These are phyloP conservation scores for Halophytophthora batemanensis DNA, from an alignment of 352 stramenopile genomes.

Conservation along the genomic window DNA sequence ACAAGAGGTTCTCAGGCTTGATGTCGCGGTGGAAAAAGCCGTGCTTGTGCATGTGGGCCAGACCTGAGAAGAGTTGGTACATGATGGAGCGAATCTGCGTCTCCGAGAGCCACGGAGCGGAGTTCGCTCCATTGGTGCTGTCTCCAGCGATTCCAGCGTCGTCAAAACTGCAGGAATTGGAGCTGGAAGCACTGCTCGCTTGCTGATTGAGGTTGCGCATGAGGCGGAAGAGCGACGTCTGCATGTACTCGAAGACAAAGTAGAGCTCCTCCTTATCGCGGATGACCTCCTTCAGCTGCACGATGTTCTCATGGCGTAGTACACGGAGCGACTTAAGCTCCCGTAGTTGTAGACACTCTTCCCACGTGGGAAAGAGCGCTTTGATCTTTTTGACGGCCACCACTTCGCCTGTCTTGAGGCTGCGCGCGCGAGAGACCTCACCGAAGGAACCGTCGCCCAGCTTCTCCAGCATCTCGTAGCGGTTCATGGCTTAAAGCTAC, in stretches of 20 bases:
- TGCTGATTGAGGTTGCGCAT: slow-evolving; percentile 46
- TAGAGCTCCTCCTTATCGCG: slow-evolving; percentile 86
- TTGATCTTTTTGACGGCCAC: slow-evolving; percentile 89
- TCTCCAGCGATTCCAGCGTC: slow-evolving; percentile 46
- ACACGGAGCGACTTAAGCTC: slow-evolving; percentile 78
- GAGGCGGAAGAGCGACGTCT: slow-evolving; percentile 74
- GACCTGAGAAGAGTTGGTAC: slow-evolving; percentile 72
- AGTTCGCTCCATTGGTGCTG: slow-evolving; percentile 4
- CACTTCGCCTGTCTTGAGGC: slow-evolving; percentile 87
- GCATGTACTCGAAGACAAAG: slow-evolving; percentile 88
- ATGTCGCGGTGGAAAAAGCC: slow-evolving; percentile 83
- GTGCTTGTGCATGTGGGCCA: slow-evolving; percentile 83
- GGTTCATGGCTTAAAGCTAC: slow-evolving; percentile 58
- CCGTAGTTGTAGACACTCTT: slow-evolving; percentile 77
- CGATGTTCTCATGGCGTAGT: slow-evolving; percentile 80
- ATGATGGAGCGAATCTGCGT: slow-evolving; percentile 71
- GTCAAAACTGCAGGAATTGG: slow-evolving; percentile 21
- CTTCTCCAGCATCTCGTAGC: slow-evolving; percentile 90
- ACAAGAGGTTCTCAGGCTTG: slow-evolving; percentile 78
- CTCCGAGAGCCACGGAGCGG: slow-evolving; percentile 45
- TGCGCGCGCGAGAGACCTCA: slow-evolving; percentile 90
- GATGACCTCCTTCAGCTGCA: slow-evolving; percentile 84
- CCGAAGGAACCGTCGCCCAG: slow-evolving; percentile 94
- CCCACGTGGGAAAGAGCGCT: slow-evolving; percentile 71
- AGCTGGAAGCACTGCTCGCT: not conserved